Evolutionary conservation across 306 rosid genomes (phyloP), one percentile per base, ranked within the genome.

Genomic region (Clitoria ternatea): DNA sequence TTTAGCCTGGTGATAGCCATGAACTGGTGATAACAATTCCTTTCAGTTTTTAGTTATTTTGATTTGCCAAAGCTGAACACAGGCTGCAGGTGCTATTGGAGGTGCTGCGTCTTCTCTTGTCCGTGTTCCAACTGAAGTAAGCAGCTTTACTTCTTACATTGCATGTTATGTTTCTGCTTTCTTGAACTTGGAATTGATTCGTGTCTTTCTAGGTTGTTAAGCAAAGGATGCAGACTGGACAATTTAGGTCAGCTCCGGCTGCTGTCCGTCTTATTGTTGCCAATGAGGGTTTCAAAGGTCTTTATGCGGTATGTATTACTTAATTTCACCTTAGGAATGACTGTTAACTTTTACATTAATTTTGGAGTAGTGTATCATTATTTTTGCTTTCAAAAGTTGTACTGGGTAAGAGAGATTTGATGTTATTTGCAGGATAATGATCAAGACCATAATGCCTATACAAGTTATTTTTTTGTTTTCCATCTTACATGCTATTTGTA

Each of bases 121-220:
- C 53, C 94, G 96, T 57, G 96, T 90, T 47, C 96, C 96, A 57
- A 88, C 90, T n/a, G 96, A 90, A 87, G 96, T 85, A 82, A 55
- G 27, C 50, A 48, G 37, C 33, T 69, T 80, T 59, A 43, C 33
- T 30, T 70, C 60, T 10, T 62, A 10, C 22, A 20, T 45, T 70
- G 24, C 66, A 7, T 33, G 49, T 52, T n/a, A n/a, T n/a, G n/a
- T 62, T n/a, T 23, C 33, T 30, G n/a, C 60, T 57, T 73, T 61
- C 68, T 32, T 60, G 57, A 53, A 33, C 72, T 66, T 78, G 37
- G 26, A 55, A 65, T 36, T 72, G 54, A 26, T 82, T 80, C 24
- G 33, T 53, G 37, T 40, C 20, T 71, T 72, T 76, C 61, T 49
- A 87, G 88, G 91, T 86, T 57, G 69, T 90, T 69, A 85, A 85